Evolutionary conservation across 73 alveolate species (phyloP), one percentile per base, ranked within the genome.

Genomic region (Paramecium biaurelia): DNA sequence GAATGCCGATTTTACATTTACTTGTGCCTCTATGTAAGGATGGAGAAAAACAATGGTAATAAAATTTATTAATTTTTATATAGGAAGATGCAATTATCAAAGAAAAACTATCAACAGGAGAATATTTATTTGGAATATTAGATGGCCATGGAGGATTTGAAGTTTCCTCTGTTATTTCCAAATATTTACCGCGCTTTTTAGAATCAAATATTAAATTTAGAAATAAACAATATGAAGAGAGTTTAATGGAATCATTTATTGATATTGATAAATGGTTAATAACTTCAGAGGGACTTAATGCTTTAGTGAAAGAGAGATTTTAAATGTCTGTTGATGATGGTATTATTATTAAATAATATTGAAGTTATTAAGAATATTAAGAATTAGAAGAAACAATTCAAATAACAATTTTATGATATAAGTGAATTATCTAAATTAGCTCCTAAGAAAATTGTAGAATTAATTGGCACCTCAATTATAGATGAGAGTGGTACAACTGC

Each of bases 131-230:
- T 93, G 98, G 98, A 11, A 95, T 96, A 12, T 96, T 96, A 56
- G 99, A 97, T 93, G 99, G 99, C 0, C 99, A 97, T 76, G 99
- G 99, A 2, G 99, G 99, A 34, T 67, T 85, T n/a, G 99, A 97
- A 92, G 99, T 94, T 24, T 97, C 99, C 0, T 57, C 84, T 23
- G 95, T 59, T 74, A 93, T 92, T 21, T 20, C 76, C 30, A 45
- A 47, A 38, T 26, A 79, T 20, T 79, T 79, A 28, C 90, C 90
- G 90, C 90, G 45, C 47, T 79, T 79, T 79, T 47, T 79, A 14
- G 56, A 79, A 79, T 79, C 90, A 23, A 79, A 79, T 45, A 57
- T 86, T 79, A 56, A 38, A 23, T 79, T 79, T 24, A 43, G 42
- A 47, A 67, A 85, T 28, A 45, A 85, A 26, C 76, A 96, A 87